phyloP scores from a whole-genome alignment of 768 basidiomycete species.

The Terana coerulea region DNA sequence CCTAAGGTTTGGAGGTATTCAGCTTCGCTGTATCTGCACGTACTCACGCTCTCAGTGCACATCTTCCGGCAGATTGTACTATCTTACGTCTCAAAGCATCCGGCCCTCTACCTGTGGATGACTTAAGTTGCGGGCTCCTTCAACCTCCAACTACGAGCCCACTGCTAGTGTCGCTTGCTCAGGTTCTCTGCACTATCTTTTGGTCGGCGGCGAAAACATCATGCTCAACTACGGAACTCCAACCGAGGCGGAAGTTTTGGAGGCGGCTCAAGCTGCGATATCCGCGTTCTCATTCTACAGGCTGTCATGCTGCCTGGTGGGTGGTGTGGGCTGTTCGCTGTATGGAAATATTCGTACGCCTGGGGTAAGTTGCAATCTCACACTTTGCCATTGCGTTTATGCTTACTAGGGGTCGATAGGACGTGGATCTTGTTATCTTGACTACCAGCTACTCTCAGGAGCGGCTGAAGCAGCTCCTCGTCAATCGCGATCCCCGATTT shows the following conservation, averaged over 20 bases:
- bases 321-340: slow-evolving; percentile 36
- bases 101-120: too few species aligned
- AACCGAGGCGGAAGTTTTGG: slow-evolving; percentile 3
- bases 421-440: slow-evolving; percentile 14
- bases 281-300: slow-evolving; percentile 13
- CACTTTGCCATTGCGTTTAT: not conserved
- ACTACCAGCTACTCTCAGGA: slow-evolving; percentile 12
- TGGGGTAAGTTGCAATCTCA: slow-evolving; percentile 26
- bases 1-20: too few species aligned
- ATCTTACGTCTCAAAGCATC: too few species aligned
- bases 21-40: too few species aligned
- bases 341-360: slow-evolving; percentile 36
- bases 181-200: too few species aligned
- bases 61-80: too few species aligned
- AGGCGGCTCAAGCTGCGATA: slow-evolving; percentile 10
- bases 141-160: too few species aligned
- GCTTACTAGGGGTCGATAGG: not conserved
- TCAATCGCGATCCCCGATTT: slow-evolving; percentile 10
- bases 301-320: slow-evolving; percentile 35
- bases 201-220: too few species aligned
- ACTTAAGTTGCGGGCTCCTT: too few species aligned
- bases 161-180: too few species aligned
- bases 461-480: slow-evolving; percentile 16
- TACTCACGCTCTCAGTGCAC: too few species aligned
- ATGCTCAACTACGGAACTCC: not conserved